Evolutionary conservation across 2,329 filamentous ascomycete genomes (phyloP), one percentile per base, ranked within the genome.

Genomic region (Fusarium sp.): DNA sequence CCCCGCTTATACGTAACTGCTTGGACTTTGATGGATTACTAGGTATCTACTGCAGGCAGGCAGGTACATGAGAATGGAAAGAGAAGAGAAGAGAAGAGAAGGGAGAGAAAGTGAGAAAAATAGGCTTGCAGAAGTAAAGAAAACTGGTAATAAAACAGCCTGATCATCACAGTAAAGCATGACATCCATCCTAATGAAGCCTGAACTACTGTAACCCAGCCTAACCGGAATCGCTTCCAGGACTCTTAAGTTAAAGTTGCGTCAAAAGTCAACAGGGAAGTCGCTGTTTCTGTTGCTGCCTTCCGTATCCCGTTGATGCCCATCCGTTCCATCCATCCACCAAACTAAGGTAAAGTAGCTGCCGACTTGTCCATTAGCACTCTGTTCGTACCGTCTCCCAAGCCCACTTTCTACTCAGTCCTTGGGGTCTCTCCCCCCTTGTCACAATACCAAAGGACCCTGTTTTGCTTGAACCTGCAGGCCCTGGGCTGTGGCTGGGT

Each of bases 241-340:
- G 30, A 18, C 57, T 41, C 18, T 33, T 34, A 33, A 37, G 37
- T 33, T 34, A 33, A 37, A 41, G 28, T 42, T 49, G 23, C 18
- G 55, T 23, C 33, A 36, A 30, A 34, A 44, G 44, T 59, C 40
- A 67, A 40, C 50, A 67, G 54, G 62, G 50, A 70, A 68, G 40
- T 36, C 42, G 28, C 50, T 45, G 66, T 53, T 49, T 54, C 62
- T 41, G 15, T 70, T 70, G 67, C 62, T 70, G 67, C 67, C 67
- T 70, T 70, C 46, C 23, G 45, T 52, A 34, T 55, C 52, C 58
- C 57, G 45, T 71, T 71, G 67, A 71, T 70, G 67, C 67, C 67
- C 67, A 68, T 70, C 67, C 57, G 58, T 46, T 46, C 49, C 66
- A 59, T 70, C 67, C 57, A 66, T 46, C 49, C 66, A 59, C 46